Conservation (phyloP, 73 alveolate species). For the Tetrahymena borealis region DNA sequence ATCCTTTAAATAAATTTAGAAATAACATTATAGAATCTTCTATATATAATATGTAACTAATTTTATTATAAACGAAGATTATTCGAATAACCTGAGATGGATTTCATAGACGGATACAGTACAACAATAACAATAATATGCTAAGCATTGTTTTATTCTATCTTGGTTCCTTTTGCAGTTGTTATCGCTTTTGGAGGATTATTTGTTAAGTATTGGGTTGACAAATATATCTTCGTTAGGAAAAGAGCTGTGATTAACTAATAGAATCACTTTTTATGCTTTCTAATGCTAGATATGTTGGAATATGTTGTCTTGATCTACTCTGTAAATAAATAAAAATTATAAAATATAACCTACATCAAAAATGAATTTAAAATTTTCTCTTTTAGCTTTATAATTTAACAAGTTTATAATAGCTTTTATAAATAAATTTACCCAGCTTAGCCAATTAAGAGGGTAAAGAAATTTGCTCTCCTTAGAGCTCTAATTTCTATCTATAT, state of each 20-base stretch:
- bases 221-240: not conserved
- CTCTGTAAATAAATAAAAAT: no score
- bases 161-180: not conserved
- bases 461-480: no score
- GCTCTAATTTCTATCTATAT: no score
- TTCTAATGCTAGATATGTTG: not conserved
- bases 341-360: no score
- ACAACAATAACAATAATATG: not conserved
- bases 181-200: not conserved
- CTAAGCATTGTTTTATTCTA: not conserved
- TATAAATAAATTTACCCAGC: no score
- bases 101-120: not conserved
- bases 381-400: no score
- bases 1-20: no score
- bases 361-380: no score
- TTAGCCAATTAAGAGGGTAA: not conserved
- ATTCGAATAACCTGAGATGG: not conserved
- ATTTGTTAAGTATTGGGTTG: not conserved
- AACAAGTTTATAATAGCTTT: no score
- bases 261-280: not conserved
- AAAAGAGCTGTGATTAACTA: not conserved
- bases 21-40: no score
- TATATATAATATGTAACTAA: no score
- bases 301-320: not conserved
- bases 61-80: no score